Conservation (phyloP, 192 early-diverging fungal genomes). For the Podila epicladia region DNA sequence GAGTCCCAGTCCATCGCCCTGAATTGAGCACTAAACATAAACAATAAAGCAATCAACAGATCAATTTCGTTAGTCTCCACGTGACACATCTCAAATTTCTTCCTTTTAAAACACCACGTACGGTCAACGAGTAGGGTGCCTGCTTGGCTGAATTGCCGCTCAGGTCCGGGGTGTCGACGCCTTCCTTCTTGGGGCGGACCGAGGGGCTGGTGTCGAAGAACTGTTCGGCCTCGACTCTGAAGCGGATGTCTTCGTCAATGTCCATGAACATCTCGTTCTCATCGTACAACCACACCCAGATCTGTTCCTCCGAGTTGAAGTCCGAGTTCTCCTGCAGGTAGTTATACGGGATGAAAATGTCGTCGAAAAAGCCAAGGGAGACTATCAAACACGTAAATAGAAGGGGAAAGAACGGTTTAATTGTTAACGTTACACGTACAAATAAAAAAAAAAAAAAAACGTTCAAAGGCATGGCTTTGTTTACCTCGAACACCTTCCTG, state of each 20-base stretch:
- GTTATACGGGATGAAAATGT: constrained; percentile 80
- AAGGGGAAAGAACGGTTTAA: neutral
- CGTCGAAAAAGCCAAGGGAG: constrained; percentile 91
- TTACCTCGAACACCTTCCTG: constrained; percentile 76
- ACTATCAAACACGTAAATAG: constrained; percentile 53
- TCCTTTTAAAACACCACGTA: constrained; percentile 18
- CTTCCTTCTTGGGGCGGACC: constrained; percentile 56
- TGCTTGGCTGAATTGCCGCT: constrained; percentile 62
- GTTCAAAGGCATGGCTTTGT: neutral
- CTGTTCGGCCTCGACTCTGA: constrained; percentile 75
- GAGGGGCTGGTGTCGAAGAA: constrained; percentile 83
- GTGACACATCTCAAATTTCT: neutral
- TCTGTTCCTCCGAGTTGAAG: constrained; percentile 74
- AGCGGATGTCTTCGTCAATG: constrained; percentile 77
- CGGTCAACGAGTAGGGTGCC: constrained; percentile 62
- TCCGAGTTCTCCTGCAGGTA: constrained; percentile 70
- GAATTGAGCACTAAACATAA: constrained; percentile 67
- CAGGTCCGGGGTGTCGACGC: constrained; percentile 53
- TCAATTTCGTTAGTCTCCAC: neutral
- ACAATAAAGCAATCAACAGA: neutral
- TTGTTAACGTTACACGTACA: neutral
- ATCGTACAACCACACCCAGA: constrained; percentile 91
- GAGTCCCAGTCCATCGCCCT: constrained; percentile 74
- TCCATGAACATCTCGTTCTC: constrained; percentile 86
- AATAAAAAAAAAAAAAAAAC: too few species aligned